These are phyloP conservation scores for Naumovozyma baii DNA, from an alignment of 805 yeast genomes.

Conservation along the genomic window DNA sequence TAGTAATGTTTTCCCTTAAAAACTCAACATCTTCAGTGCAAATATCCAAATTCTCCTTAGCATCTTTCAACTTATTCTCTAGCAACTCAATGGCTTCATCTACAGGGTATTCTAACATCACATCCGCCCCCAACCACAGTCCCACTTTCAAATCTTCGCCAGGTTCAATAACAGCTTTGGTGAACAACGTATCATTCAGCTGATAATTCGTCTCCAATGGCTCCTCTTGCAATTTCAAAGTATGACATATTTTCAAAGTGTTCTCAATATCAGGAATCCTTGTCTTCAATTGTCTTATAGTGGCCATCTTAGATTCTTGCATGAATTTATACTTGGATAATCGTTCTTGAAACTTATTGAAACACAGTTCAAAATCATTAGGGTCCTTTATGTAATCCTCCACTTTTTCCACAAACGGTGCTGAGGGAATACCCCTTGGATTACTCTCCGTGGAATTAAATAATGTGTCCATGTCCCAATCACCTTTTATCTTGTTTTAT, in stretches of 20 bases:
- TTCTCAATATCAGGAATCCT: constrained; percentile 90
- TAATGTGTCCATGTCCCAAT: constrained; percentile 20
- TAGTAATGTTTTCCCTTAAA: constrained; percentile 84
- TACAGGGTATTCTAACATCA: constrained; percentile 89
- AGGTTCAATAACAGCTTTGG: constrained; percentile 65
- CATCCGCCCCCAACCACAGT: constrained; percentile 97
- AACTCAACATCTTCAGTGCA: constrained; percentile 83
- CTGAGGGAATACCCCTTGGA: constrained; percentile 94
- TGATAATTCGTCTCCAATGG: constrained; percentile 73
- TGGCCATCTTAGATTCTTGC: constrained; percentile 39
- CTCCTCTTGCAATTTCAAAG: constrained; percentile 40
- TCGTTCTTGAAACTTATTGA: constrained; percentile 75
- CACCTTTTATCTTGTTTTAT: not conserved
- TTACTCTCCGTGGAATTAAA: constrained; percentile 52
- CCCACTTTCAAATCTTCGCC: constrained; percentile 49
- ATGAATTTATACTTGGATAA: constrained; percentile 82
- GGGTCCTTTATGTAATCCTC: constrained; percentile 60
- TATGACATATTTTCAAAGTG: constrained; percentile 64
- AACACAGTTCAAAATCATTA: constrained; percentile 59
- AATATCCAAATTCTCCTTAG: constrained; percentile 46
- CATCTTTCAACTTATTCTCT: constrained; percentile 48
- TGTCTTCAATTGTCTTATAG: constrained; percentile 25
- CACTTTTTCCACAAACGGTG: constrained; percentile 83
- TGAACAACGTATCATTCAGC: constrained; percentile 83
- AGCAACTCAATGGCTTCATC: constrained; percentile 77